Conservation (phyloP, 1,139 yeast species). For the Meyerozyma guilliermondii region DNA sequence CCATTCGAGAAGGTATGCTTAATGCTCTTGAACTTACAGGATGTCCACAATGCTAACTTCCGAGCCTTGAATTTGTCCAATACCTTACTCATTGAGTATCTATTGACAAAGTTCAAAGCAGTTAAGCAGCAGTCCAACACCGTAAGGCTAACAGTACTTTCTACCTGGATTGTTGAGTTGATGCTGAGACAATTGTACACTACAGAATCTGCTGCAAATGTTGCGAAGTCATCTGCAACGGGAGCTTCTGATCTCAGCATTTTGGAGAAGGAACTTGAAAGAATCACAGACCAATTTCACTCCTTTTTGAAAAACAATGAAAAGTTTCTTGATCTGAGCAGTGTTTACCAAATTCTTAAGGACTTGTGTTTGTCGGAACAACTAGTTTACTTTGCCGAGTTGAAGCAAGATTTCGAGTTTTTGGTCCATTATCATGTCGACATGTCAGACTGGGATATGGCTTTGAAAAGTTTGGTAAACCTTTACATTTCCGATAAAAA, state of each 20-base stretch:
- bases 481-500: conserved; percentile 37
- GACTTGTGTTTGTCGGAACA: conserved; percentile 63
- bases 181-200: conserved; percentile 23
- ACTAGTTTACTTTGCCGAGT: conserved; percentile 62
- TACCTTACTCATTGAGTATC: conserved; percentile 47
- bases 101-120: conserved; percentile 45
- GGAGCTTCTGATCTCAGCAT: not conserved
- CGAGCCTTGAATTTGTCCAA: conserved; percentile 22
- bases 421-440: conserved; percentile 68
- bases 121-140: conserved; percentile 33
- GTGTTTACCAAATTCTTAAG: conserved; percentile 68
- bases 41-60: not conserved
- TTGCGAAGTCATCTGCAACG: not conserved
- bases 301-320: conserved; percentile 49
- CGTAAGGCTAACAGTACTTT: conserved; percentile 59
- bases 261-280: conserved; percentile 8
- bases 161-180: conserved; percentile 80
- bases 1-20: conserved; percentile 72
- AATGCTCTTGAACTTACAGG: conserved; percentile 45
- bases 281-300: conserved; percentile 33
- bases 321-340: conserved; percentile 50
- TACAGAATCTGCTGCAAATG: conserved; percentile 13
- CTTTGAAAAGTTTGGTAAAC: conserved; percentile 53
- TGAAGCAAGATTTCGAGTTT: conserved; percentile 63
- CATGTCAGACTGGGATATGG: conserved; percentile 67